Conservation (phyloP, 116 monocot species). For the Dioscorea cayenensis region DNA sequence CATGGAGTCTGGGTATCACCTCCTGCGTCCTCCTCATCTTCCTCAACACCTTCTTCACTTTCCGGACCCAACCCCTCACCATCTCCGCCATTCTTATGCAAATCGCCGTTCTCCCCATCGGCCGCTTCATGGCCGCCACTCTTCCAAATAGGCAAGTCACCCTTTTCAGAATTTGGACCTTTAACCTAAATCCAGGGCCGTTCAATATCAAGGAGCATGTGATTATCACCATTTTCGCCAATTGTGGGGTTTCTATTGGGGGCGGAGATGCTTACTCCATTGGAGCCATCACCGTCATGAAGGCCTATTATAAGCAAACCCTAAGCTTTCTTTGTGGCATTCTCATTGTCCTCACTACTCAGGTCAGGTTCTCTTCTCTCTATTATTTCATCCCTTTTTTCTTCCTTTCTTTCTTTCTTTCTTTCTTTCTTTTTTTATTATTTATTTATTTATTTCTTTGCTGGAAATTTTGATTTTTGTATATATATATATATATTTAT, state of each 20-base stretch:
- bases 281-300: constrained; percentile 82
- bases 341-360: constrained; percentile 85
- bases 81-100: constrained; percentile 89
- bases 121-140: constrained; percentile 70
- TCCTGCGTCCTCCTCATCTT: constrained; percentile 75
- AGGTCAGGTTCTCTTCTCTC: too few species aligned
- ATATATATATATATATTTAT: too few species aligned
- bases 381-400: not conserved
- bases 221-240: constrained; percentile 74
- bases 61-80: constrained; percentile 62
- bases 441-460: too few species aligned
- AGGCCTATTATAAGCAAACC: constrained; percentile 75
- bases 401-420: not conserved
- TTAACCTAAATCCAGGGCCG: constrained; percentile 70
- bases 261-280: constrained; percentile 81
- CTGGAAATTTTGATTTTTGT: not conserved
- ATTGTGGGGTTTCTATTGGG: constrained; percentile 55
- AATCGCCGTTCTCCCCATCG: constrained; percentile 68
- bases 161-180: constrained; percentile 20
- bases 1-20: constrained; percentile 48
- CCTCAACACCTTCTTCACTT: constrained; percentile 83
- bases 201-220: constrained; percentile 87
- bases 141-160: constrained; percentile 53
- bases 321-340: constrained; percentile 63
- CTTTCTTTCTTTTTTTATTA: not conserved